Evolutionary conservation across 768 basidiomycete species (phyloP), one percentile per base, ranked within the genome.

Genomic region (Lentinula edodes): DNA sequence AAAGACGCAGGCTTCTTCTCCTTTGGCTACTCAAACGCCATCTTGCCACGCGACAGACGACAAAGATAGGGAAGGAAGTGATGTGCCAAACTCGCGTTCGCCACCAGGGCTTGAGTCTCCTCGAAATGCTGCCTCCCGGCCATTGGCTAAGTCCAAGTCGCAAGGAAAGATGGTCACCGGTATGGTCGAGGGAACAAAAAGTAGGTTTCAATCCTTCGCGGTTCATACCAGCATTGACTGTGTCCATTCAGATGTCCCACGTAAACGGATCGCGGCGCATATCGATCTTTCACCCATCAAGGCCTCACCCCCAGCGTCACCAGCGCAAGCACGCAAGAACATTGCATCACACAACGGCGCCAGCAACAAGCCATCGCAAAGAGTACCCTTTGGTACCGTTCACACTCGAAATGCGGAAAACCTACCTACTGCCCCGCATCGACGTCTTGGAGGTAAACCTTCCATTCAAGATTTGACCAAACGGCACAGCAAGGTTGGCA

Each of bases 261-360:
- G 65, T 62, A 69, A 68, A 71, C 68, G 23, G 74, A 72, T 60
- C 69, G 74, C 15, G 73, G 76, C 73, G 15, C 59, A 74, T 42
- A 66, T 67, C 34, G 79, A 80, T 61, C 71, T 83, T 32, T 80
- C 82, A 2, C 81, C 83, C 3, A 79, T 83, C 71, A 80, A 81
- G 66, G 81, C 76, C n/a, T 83, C 82, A 8, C 81, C 81, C n/a
- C 76, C 73, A 6, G 61, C 68, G 9, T 79, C 80, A 16, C 69
- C 70, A 13, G 65, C 42, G 43, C 51, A 43, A 34, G 18, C 32
- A 9, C 54, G 52, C 48, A 64, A 38, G 46, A 18, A 36, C 10
- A 58, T 66, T 23, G 66, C 70, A 8, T 66, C 71, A 10, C 28
- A 41, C 50, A 42, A 41, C 35, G 38, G 23, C 35, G 55, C 65